Conservation (phyloP, 306 rosid species). For the Corylus heterophylla region DNA sequence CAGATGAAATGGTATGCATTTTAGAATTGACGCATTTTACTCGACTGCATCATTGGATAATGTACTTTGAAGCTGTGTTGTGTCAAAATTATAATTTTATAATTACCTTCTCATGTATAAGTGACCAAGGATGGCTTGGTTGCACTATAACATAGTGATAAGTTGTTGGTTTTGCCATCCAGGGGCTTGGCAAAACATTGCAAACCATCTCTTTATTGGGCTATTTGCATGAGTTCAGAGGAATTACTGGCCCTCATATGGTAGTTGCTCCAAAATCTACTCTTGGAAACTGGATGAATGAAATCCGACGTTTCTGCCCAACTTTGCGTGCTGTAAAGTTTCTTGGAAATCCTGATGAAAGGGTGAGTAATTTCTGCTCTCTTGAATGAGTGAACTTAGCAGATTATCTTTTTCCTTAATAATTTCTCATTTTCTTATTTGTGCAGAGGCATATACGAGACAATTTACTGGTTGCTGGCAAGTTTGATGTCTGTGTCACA, state of each 20-base stretch:
- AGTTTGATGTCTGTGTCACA: slow-evolving; percentile 92
- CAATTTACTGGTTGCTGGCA: slow-evolving; percentile 87
- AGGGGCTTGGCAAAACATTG: slow-evolving; percentile 98
- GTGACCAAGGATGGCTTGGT: slow-evolving; percentile 7
- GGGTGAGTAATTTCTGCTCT: slow-evolving; percentile 47
- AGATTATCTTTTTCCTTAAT: not conserved
- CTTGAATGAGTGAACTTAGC: slow-evolving; percentile 7
- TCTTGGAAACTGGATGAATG: slow-evolving; percentile 99
- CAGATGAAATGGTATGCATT: slow-evolving; percentile 91
- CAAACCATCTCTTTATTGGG: slow-evolving; percentile 96
- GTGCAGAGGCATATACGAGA: slow-evolving; percentile 81
- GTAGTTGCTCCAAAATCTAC: slow-evolving; percentile 99
- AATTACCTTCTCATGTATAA: slow-evolving; percentile 4
- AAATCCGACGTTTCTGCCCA: slow-evolving; percentile 95
- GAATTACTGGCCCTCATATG: slow-evolving; percentile 96
- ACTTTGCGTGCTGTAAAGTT: slow-evolving; percentile 77
- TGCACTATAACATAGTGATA: slow-evolving; percentile 8
- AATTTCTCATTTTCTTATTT: slow-evolving; percentile 18
- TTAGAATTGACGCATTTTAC: not conserved
- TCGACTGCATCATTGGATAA: not conserved
- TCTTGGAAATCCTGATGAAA: slow-evolving; percentile 97
- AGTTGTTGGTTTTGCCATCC: slow-evolving; percentile 15
- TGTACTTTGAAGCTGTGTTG: not conserved
- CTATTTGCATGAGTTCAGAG: slow-evolving; percentile 91
- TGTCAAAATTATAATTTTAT: not conserved